These are phyloP conservation scores for Wickerhamiella vanderwaltii DNA, from an alignment of 805 yeast species.

Conservation along the genomic window DNA sequence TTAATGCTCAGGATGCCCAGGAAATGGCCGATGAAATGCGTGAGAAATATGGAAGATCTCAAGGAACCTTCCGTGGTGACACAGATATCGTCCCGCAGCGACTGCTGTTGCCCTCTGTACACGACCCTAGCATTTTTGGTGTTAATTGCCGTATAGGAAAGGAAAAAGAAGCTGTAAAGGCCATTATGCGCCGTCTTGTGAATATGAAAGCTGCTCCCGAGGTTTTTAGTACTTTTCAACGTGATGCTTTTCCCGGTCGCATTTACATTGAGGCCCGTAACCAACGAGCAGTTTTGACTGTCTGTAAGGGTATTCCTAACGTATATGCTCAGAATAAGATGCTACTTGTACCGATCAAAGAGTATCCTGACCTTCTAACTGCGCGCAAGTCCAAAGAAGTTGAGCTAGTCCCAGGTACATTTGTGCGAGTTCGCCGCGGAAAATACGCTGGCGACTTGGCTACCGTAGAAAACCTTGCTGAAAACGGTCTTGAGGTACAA, in stretches of 20 bases:
- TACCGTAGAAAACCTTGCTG: slow-evolving; percentile 81
- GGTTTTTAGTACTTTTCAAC: slow-evolving; percentile 79
- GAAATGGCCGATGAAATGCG: slow-evolving; percentile 81
- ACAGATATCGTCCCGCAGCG: slow-evolving; percentile 87
- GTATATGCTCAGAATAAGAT: slow-evolving; percentile 63
- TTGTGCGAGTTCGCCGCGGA: slow-evolving; percentile 83
- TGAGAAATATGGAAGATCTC: slow-evolving; percentile 81
- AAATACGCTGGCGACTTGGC: slow-evolving; percentile 89
- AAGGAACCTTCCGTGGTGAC: slow-evolving; percentile 71
- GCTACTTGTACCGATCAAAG: slow-evolving; percentile 79
- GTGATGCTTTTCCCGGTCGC: slow-evolving; percentile 87
- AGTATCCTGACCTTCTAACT: slow-evolving; percentile 82
- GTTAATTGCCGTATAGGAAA: slow-evolving; percentile 85
- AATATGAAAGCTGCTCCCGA: slow-evolving; percentile 68
- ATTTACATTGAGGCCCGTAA: slow-evolving; percentile 89
- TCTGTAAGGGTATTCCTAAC: slow-evolving; percentile 80
- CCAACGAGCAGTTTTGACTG: slow-evolving; percentile 81
- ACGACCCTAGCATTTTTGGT: slow-evolving; percentile 95
- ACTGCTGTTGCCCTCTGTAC: slow-evolving; percentile 84
- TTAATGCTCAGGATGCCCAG: slow-evolving; percentile 91
- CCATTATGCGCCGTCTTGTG: slow-evolving; percentile 68
- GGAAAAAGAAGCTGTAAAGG: slow-evolving; percentile 82
- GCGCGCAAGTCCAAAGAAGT: slow-evolving; percentile 82
- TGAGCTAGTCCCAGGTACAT: slow-evolving; percentile 80
- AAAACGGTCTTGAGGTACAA: slow-evolving; percentile 90